Conservation (phyloP, 345 rosid species). For the Euphorbia tirucalli region DNA sequence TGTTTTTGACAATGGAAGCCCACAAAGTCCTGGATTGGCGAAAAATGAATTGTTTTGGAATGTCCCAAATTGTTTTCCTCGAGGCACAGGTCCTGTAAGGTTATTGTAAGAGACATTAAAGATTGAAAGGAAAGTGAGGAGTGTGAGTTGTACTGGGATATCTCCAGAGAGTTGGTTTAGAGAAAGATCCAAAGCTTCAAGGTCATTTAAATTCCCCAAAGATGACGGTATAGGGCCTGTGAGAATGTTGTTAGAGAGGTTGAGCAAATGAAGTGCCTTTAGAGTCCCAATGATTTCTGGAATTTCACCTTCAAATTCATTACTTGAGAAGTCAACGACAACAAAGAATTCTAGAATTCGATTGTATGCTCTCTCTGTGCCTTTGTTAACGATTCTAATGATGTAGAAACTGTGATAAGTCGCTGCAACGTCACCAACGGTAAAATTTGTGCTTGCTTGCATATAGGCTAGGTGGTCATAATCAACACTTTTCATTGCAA, state of each 20-base stretch:
- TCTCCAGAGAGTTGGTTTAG: background rate
- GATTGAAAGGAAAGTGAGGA: background rate
- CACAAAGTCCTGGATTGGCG: background rate
- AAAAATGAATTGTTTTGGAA: background rate
- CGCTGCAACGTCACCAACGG: no score
- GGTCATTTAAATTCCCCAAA: background rate
- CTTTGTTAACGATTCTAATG: constrained; percentile 2
- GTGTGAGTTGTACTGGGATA: background rate
- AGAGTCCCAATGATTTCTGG: constrained; percentile 55
- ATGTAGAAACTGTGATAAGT: background rate
- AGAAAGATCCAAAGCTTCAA: constrained; percentile 9
- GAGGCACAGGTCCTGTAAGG: background rate
- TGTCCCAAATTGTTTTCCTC: background rate
- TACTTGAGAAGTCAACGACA: constrained; percentile 28
- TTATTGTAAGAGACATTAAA: background rate
- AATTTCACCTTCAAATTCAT: constrained; percentile 53
- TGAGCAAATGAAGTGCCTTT: constrained; percentile 50
- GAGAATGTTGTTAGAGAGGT: background rate
- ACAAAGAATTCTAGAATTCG: constrained; percentile 5
- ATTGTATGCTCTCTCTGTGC: background rate
- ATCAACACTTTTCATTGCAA: no score
- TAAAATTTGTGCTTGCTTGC: no score
- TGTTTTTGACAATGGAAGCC: background rate
- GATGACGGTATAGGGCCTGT: background rate
- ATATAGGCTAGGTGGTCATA: no score